These are phyloP conservation scores for Geranium rotundifolium DNA, from an alignment of 345 rosid genomes.

Conservation along the genomic window DNA sequence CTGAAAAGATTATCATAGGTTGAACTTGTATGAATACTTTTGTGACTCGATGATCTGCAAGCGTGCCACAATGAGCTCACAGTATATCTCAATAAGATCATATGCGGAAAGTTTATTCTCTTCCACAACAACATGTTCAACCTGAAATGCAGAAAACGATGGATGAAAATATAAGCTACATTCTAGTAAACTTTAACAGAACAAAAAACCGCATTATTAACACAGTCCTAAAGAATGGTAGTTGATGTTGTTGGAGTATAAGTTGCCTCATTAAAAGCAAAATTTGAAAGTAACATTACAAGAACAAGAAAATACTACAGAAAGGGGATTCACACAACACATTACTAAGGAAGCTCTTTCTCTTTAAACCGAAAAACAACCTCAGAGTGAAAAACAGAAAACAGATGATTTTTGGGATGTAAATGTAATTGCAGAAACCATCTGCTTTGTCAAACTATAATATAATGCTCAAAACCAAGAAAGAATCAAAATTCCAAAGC, in stretches of 20 bases:
- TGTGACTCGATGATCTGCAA: slow-evolving; percentile 68
- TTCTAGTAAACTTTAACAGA: too few relatives aligned
- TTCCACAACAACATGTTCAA: slow-evolving; percentile 80
- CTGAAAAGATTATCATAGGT: not conserved
- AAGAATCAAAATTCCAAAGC: too few relatives aligned
- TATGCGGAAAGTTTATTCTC: slow-evolving; percentile 70
- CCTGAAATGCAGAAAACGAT: slow-evolving; percentile 26
- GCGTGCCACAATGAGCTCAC: slow-evolving; percentile 65
- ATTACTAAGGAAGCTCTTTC: not conserved
- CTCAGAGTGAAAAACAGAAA: not conserved
- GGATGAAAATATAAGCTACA: too few relatives aligned
- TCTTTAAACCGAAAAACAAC: not conserved
- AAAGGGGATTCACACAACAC: not conserved
- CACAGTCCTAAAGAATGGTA: not conserved
- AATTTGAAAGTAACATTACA: not conserved
- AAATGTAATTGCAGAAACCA: not conserved
- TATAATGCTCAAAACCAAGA: too few relatives aligned
- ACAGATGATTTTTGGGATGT: not conserved
- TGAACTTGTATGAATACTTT: slow-evolving; percentile 27
- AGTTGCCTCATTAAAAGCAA: not conserved
- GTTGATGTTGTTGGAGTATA: too few relatives aligned
- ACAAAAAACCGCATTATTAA: too few relatives aligned
- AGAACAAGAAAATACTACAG: not conserved
- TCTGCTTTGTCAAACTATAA: too few relatives aligned
- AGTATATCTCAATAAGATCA: slow-evolving; percentile 62